phyloP scores from a whole-genome alignment of 352 stramenopile species.

The Globisporangium paddicum region DNA sequence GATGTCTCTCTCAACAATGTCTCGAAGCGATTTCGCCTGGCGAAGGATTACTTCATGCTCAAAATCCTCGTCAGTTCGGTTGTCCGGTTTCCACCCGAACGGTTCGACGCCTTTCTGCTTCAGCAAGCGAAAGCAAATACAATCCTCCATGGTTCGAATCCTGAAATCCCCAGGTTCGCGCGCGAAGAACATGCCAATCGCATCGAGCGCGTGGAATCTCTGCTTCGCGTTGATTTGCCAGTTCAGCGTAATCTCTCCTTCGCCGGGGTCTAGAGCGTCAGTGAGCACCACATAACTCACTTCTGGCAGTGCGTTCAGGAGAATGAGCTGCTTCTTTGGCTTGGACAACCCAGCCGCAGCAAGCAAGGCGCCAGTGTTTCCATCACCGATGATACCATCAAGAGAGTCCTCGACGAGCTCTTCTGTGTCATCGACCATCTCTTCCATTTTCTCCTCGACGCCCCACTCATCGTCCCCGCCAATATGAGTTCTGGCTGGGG shows the following conservation, averaged over 20 bases:
- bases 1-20: slow-evolving; percentile 20
- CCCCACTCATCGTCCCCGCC: slow-evolving; percentile 10
- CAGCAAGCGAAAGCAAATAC: slow-evolving; percentile 51
- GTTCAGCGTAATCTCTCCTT: slow-evolving; percentile 52
- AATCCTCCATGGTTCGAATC: slow-evolving; percentile 43
- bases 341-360: slow-evolving; percentile 24
- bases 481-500: neutral
- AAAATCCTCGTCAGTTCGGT: slow-evolving; percentile 25
- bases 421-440: slow-evolving; percentile 13
- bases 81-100: slow-evolving; percentile 43
- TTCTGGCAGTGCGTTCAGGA: slow-evolving; percentile 39
- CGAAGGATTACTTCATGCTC: slow-evolving; percentile 35
- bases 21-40: slow-evolving; percentile 30
- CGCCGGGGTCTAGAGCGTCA: slow-evolving; percentile 35
- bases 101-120: slow-evolving; percentile 26
- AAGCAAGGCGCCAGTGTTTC: slow-evolving; percentile 15
- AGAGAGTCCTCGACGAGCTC: slow-evolving; percentile 9
- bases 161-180: slow-evolving; percentile 23
- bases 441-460: slow-evolving; percentile 4
- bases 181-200: slow-evolving; percentile 55
- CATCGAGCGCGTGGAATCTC: slow-evolving; percentile 50
- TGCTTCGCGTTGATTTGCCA: slow-evolving; percentile 51
- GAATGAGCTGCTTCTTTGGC: slow-evolving; percentile 32
- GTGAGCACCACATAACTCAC: slow-evolving; percentile 50
- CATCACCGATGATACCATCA: slow-evolving; percentile 5